Percentiles rank a stretch among this genome's conserved stretches.
phyloP scores from a whole-genome alignment of 306 rosid species.

The Fragaria iinumae region DNA sequence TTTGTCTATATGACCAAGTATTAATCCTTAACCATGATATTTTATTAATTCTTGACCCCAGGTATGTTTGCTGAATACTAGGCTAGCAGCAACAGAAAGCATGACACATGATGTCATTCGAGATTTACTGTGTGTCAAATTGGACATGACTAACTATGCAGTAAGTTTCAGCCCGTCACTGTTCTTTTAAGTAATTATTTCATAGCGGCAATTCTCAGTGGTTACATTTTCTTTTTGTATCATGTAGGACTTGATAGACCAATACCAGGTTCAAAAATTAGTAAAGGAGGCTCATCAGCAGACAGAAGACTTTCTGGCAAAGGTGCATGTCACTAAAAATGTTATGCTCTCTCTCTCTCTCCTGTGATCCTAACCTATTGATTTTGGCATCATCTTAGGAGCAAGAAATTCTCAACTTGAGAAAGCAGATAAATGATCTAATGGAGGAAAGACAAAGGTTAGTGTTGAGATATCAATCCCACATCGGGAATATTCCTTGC shows the following conservation, averaged over 20 bases:
- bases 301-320: constrained; percentile 52
- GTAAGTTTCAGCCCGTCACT: constrained; percentile 48
- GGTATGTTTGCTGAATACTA: constrained; percentile 77
- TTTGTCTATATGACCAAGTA: neutral
- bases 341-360: neutral
- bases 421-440: constrained; percentile 56
- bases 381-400: constrained; percentile 44
- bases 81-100: constrained; percentile 90
- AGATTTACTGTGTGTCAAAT: constrained; percentile 85
- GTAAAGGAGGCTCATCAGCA: constrained; percentile 71
- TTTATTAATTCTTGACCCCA: constrained; percentile 34
- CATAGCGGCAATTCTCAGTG: constrained; percentile 31
- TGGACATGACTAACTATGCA: constrained; percentile 85
- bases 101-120: constrained; percentile 99
- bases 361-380: constrained; percentile 10
- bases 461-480: no score
- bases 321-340: constrained; percentile 41
- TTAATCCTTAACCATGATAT: neutral
- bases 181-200: constrained; percentile 2
- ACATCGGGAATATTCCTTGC: no score
- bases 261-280: constrained; percentile 62
- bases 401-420: constrained; percentile 55
- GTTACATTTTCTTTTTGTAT: constrained; percentile 27
- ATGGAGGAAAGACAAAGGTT: constrained; percentile 82
- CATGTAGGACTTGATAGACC: constrained; percentile 66